Evolutionary conservation across 305 asterid species (phyloP).

Genomic region (Rubia peregrina): DNA sequence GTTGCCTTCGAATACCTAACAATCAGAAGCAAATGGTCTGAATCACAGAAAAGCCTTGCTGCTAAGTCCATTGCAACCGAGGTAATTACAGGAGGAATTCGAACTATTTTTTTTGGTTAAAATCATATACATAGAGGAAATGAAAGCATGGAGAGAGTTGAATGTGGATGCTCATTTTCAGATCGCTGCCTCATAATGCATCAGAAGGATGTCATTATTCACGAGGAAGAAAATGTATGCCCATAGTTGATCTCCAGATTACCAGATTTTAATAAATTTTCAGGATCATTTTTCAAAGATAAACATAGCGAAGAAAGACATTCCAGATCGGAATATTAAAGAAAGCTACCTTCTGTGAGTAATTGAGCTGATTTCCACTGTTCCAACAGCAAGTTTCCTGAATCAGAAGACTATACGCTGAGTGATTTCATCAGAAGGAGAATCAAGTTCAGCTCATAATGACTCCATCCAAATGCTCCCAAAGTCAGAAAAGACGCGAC

Average conservation of each 20-base stretch:
- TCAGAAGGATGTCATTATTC: not conserved
- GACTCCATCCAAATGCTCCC: not conserved
- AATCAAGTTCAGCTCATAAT: not conserved
- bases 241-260: not conserved
- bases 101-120: not conserved
- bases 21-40: slow-evolving; percentile 21
- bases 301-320: not conserved
- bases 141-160: not conserved
- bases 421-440: slow-evolving; percentile 12
- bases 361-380: slow-evolving; percentile 71
- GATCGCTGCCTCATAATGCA: not conserved
- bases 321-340: not conserved
- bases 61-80: not conserved
- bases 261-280: not conserved
- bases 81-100: not conserved
- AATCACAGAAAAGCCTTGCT: slow-evolving; percentile 3
- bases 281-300: not conserved
- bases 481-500: not conserved
- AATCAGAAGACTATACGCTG: slow-evolving; percentile 16
- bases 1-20: slow-evolving; percentile 62
- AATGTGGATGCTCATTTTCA: not conserved
- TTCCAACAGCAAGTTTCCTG: slow-evolving; percentile 76
- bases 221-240: no score
- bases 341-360: slow-evolving; percentile 55
- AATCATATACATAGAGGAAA: not conserved